Percentiles rank a stretch among this genome's conserved stretches.
These are phyloP conservation scores for Pneumocystis carinii DNA, from an alignment of 1,139 yeast genomes.

Conservation along the genomic window DNA sequence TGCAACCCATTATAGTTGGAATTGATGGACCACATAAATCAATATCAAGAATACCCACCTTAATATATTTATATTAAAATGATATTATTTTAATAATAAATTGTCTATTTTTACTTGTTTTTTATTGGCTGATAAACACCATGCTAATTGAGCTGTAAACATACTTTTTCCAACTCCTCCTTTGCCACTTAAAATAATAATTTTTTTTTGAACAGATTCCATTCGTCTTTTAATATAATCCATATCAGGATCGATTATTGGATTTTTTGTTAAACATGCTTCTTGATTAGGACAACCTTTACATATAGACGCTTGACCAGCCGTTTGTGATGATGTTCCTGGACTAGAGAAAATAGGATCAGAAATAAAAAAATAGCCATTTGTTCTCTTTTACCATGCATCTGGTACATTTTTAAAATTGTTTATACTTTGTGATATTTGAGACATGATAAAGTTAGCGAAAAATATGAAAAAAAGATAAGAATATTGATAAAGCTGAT, in stretches of 20 bases:
- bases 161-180: conserved; percentile 99
- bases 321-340: conserved; percentile 86
- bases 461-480: too few species aligned
- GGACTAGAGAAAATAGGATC: conserved; percentile 36
- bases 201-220: conserved; percentile 58
- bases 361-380: too few species aligned
- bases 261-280: conserved; percentile 75
- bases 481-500: too few species aligned
- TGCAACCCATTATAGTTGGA: conserved; percentile 89
- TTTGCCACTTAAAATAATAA: conserved; percentile 80
- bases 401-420: not conserved
- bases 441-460: too few species aligned
- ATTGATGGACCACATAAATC: conserved; percentile 97
- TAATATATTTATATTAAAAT: conserved; percentile 25
- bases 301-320: conserved; percentile 92
- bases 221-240: conserved; percentile 61
- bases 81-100: not conserved
- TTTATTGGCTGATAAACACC: conserved; percentile 90
- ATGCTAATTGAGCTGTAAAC: conserved; percentile 81
- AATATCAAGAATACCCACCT: conserved; percentile 91
- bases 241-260: conserved; percentile 92
- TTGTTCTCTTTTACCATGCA: not conserved
- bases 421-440: not conserved
- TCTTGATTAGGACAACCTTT: conserved; percentile 86
- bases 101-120: conserved; percentile 21